Evolutionary conservation across 2,329 filamentous ascomycete genomes (phyloP).

Genomic region (Stenocarpella maydis): DNA sequence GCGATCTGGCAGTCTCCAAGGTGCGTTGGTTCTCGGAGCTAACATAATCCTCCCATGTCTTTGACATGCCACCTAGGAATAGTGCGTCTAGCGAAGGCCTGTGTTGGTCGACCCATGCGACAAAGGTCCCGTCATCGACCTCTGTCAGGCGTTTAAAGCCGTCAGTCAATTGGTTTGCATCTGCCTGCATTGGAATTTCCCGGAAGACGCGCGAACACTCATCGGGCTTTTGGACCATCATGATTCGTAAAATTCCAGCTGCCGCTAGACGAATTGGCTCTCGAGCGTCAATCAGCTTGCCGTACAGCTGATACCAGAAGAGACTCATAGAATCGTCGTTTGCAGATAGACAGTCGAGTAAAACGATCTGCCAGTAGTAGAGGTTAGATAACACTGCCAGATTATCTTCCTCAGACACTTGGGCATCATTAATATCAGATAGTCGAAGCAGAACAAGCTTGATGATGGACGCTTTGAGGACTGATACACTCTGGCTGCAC

Average conservation of each 20-base stretch:
- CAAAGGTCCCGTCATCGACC: conserved; percentile 87
- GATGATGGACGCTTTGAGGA: conserved; percentile 79
- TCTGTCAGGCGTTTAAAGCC: conserved; percentile 87
- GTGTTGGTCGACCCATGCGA: conserved; percentile 87
- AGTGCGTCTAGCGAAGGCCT: conserved; percentile 79
- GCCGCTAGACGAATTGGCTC: conserved; percentile 75
- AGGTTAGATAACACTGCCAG: conserved; percentile 82
- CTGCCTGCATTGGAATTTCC: conserved; percentile 72
- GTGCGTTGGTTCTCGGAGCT: conserved; percentile 81
- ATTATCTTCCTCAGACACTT: conserved; percentile 67
- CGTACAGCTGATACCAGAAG: conserved; percentile 92
- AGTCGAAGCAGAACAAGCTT: conserved; percentile 81
- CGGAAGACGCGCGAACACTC: conserved; percentile 79
- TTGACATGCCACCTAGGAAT: conserved; percentile 83
- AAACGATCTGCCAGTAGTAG: conserved; percentile 94
- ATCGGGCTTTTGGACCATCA: conserved; percentile 90
- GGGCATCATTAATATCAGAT: conserved; percentile 79
- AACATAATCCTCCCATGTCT: conserved; percentile 89
- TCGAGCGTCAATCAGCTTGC: conserved; percentile 79
- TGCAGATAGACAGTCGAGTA: conserved; percentile 78
- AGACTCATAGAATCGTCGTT: conserved; percentile 86
- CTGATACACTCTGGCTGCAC: conserved; percentile 82
- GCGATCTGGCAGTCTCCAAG: conserved; percentile 74
- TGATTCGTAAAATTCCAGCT: conserved; percentile 87
- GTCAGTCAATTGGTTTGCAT: conserved; percentile 63